These are phyloP conservation scores for Cucumis hystrix DNA, from an alignment of 306 rosid genomes.

Conservation along the genomic window DNA sequence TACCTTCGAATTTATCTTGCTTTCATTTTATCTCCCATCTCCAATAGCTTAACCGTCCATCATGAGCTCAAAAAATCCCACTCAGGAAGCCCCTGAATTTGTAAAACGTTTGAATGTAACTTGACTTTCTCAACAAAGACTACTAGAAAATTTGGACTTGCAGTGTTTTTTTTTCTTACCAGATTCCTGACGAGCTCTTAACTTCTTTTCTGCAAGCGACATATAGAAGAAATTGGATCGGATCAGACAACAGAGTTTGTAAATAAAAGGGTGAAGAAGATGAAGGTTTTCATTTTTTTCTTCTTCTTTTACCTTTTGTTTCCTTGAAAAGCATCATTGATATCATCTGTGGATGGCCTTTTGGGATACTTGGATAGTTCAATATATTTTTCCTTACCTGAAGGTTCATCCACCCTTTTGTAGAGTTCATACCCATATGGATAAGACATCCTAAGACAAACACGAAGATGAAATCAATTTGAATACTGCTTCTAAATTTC, in stretches of 20 bases:
- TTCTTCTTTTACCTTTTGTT: slow-evolving; percentile 36
- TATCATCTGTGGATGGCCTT: slow-evolving; percentile 56
- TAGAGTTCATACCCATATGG: slow-evolving; percentile 63
- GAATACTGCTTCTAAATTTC: too few relatives aligned
- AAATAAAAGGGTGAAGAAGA: not conserved
- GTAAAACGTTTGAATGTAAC: not conserved
- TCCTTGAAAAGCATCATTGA: slow-evolving; percentile 59
- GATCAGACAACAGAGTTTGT: not conserved
- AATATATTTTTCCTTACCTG: slow-evolving; percentile 59
- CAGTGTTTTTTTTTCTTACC: slow-evolving; percentile 28
- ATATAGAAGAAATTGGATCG: not conserved
- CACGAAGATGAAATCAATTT: not conserved
- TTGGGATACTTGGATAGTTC: slow-evolving; percentile 41
- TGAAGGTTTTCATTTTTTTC: not conserved
- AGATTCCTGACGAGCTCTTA: slow-evolving; percentile 46
- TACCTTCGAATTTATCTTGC: not conserved
- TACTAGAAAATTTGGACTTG: not conserved
- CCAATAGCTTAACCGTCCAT: too few relatives aligned
- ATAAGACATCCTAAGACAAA: slow-evolving; percentile 39
- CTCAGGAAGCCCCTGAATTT: slow-evolving; percentile 2
- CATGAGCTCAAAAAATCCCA: not conserved
- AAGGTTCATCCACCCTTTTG: slow-evolving; percentile 70
- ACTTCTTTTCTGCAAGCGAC: slow-evolving; percentile 28
- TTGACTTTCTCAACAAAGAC: too few relatives aligned
- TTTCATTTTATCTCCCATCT: not conserved